Evolutionary conservation across 139 green algal genomes (phyloP).

Genomic region (Chlorella sp.): DNA sequence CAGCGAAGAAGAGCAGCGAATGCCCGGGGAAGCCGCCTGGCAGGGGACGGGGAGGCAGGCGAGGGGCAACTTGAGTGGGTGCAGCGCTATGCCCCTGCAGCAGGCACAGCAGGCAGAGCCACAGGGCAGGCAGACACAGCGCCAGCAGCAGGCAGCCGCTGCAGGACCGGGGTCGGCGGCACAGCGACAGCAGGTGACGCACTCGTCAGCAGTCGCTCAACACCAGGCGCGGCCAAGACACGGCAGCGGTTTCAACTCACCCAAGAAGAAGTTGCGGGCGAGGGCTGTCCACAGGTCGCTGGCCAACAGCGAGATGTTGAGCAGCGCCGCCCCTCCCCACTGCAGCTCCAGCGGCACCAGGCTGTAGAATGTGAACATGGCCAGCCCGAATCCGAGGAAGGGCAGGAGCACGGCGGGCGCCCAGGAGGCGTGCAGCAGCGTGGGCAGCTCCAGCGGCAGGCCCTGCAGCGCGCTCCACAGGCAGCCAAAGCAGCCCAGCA

Average conservation of each 20-base stretch:
- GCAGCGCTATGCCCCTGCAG: not conserved
- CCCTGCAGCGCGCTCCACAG: slow-evolving; percentile 52
- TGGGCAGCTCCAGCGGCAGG: slow-evolving; percentile 27
- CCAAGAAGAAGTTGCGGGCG: slow-evolving; percentile 66
- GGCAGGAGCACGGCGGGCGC: slow-evolving; percentile 35
- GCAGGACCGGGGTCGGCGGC: not conserved
- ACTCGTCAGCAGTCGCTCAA: not conserved
- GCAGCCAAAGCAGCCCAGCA: slow-evolving; percentile 59
- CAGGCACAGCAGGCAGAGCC: not conserved
- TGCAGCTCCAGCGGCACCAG: slow-evolving; percentile 62
- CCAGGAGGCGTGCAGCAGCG: slow-evolving; percentile 8
- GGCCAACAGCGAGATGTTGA: slow-evolving; percentile 84
- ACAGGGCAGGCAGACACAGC: not conserved
- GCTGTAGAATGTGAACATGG: slow-evolving; percentile 74
- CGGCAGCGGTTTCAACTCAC: not conserved
- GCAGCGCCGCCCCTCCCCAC: slow-evolving; percentile 62
- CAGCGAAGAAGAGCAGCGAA: slow-evolving; percentile 24
- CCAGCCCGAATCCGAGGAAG: slow-evolving; percentile 53
- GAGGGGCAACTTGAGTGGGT: not conserved
- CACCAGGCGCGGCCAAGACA: not conserved
- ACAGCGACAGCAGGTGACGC: not conserved
- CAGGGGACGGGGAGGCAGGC: not conserved
- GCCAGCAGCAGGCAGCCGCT: not conserved
- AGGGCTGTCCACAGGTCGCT: slow-evolving; percentile 70
- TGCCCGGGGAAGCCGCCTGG: slow-evolving; percentile 34